phyloP scores from a whole-genome alignment of 805 yeast genomes.

The Metschnikowia similis region DNA sequence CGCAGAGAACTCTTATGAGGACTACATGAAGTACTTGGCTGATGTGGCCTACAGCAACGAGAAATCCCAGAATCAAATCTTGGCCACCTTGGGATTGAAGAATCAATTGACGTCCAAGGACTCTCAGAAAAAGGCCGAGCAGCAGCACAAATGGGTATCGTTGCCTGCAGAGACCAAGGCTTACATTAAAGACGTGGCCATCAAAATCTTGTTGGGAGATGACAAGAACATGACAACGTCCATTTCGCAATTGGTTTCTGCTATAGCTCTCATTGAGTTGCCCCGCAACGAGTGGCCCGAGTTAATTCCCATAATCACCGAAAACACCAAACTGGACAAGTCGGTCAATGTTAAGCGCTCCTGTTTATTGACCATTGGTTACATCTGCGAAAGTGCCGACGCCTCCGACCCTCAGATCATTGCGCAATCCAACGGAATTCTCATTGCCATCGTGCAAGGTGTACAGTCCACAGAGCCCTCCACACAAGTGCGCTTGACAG shows the following conservation, averaged over 20 bases:
- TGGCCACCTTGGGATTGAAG: constrained; percentile 85
- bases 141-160: constrained; percentile 70
- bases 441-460: constrained; percentile 95
- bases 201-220: constrained; percentile 59
- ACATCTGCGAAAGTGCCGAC: constrained; percentile 92
- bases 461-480: constrained; percentile 81
- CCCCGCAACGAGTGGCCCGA: constrained; percentile 88
- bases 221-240: constrained; percentile 79
- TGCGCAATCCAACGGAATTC: constrained; percentile 83
- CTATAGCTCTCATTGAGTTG: constrained; percentile 93
- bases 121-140: constrained; percentile 48
- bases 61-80: constrained; percentile 78
- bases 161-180: constrained; percentile 52
- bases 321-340: constrained; percentile 75
- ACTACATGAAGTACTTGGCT: constrained; percentile 65
- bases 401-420: constrained; percentile 73
- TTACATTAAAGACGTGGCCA: constrained; percentile 57
- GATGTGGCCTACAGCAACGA: constrained; percentile 67
- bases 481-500: constrained; percentile 75
- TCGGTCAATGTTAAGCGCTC: constrained; percentile 81
- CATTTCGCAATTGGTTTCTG: constrained; percentile 92
- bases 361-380: constrained; percentile 85
- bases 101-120: constrained; percentile 87
- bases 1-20: constrained; percentile 71
- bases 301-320: constrained; percentile 76